Evolutionary conservation across 163 green algal genomes (phyloP).

Genomic region (Smithsoniella earleae): DNA sequence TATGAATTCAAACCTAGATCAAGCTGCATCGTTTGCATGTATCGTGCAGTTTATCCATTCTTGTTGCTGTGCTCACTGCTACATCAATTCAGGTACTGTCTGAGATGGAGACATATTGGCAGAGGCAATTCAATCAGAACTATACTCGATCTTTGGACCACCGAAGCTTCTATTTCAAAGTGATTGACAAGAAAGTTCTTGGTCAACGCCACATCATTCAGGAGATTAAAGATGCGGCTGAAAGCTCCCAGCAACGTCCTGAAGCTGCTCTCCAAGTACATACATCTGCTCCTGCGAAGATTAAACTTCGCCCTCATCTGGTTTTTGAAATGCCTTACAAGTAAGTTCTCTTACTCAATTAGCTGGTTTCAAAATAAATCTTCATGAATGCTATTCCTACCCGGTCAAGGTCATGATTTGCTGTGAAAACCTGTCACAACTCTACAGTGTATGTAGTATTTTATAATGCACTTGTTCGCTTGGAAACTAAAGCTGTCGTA

Average conservation of each 20-base stretch:
- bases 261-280: constrained; percentile 2
- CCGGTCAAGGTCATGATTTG: neutral
- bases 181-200: constrained; percentile 82
- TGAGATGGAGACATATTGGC: constrained; percentile 82
- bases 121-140: constrained; percentile 87
- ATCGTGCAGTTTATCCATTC: too few relatives aligned
- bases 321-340: constrained; percentile 34
- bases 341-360: constrained; percentile 17
- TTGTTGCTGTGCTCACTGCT: too few relatives aligned
- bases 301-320: constrained; percentile 7
- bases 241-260: constrained; percentile 37
- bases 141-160: constrained; percentile 98
- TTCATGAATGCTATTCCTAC: neutral
- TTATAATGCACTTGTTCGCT: too few relatives aligned
- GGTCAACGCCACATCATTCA: constrained; percentile 73
- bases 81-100: constrained; percentile 31
- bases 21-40: too few relatives aligned
- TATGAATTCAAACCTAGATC: too few relatives aligned
- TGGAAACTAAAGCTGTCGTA: too few relatives aligned
- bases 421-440: neutral
- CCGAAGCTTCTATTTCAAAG: constrained; percentile 99
- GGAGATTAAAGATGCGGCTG: constrained; percentile 74
- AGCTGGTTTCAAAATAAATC: neutral
- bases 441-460: neutral
- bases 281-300: constrained; percentile 2